Percentiles rank a stretch among this genome's conserved stretches.
These are phyloP conservation scores for Solanum hybrid DNA, from an alignment of 305 asterid genomes.

Conservation along the genomic window DNA sequence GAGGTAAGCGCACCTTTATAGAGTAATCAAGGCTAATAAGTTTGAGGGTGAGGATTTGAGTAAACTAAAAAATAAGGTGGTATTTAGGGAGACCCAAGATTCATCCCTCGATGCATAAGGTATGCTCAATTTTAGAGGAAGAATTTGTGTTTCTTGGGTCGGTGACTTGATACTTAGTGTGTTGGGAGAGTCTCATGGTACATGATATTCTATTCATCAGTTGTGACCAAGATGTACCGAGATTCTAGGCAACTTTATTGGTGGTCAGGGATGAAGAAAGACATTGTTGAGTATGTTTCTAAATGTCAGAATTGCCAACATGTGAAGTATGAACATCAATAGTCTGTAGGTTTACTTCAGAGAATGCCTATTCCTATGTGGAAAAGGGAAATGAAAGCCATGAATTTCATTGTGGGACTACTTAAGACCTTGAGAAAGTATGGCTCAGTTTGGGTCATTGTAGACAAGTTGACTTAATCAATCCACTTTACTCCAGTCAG, in stretches of 20 bases:
- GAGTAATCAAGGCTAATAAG: too few relatives aligned
- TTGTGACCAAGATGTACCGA: background rate
- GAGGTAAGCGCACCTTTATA: too few relatives aligned
- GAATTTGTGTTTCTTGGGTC: background rate
- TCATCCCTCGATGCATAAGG: too few relatives aligned
- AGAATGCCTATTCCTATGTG: too few relatives aligned
- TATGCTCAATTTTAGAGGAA: too few relatives aligned
- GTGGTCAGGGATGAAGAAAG: background rate
- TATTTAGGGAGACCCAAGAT: too few relatives aligned
- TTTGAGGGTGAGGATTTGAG: too few relatives aligned
- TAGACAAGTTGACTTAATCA: too few relatives aligned
- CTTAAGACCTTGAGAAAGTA: background rate
- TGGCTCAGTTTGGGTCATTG: background rate
- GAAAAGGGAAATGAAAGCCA: background rate
- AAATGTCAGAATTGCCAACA: background rate
- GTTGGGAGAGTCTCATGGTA: background rate
- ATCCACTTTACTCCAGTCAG: background rate
- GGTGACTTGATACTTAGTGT: background rate
- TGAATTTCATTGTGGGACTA: background rate
- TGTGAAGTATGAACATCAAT: background rate
- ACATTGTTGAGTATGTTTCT: background rate
- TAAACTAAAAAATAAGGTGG: too few relatives aligned
- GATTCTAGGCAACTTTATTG: background rate
- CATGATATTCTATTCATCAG: background rate
- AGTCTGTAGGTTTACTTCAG: background rate